Evolutionary conservation across 1,284 basidiomycete genomes (phyloP), one percentile per base, ranked within the genome.

Genomic region (Xanthoconium separans): DNA sequence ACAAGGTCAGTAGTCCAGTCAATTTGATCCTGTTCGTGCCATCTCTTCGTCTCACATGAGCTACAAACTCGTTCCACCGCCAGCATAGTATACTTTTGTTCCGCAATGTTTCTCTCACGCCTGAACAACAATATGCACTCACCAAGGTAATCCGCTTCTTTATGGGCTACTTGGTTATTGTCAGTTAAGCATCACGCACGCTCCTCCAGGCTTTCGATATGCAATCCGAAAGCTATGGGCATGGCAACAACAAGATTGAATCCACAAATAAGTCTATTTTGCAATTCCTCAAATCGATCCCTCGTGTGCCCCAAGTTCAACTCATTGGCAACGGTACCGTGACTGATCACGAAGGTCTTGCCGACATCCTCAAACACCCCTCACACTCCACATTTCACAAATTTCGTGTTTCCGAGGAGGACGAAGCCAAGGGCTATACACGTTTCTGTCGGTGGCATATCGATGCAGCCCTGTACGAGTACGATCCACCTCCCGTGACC

Each of bases 371-470:
- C 65, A 86, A 84, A 64, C 87, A 96, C 73, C 94, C 93, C 1
- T 87, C 85, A 47, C 94, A 96, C 73, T 85, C 78, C 42, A 91
- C 90, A 2, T 97, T 96, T 75, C 95, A 97, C 78, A 92, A 91
- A 74, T 87, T 87, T 31, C 74, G 74, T n/a, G 79, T 95, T 27
- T 84, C 85, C 3, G 77, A 81, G 2, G 89, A 89, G 61, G 93
- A 96, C 58, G 88, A 90, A 62, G 82, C 75, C 10, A 79, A 81
- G 51, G 91, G 91, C 27, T 71, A 78, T 42, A 95, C 93, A 11
- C 82, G 93, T 31, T 95, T 92, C 78, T 95, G 94, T 69, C 80
- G 92, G 49, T 94, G 93, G 92, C 93, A 96, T 72, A 95, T 96
- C 70, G 94, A 97, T 65, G 94, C 94, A 1, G 94, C 94, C 1